Evolutionary conservation across 202 grass and related monocot genomes (phyloP), one percentile per base, ranked within the genome.

Genomic region (Zizania palustris): DNA sequence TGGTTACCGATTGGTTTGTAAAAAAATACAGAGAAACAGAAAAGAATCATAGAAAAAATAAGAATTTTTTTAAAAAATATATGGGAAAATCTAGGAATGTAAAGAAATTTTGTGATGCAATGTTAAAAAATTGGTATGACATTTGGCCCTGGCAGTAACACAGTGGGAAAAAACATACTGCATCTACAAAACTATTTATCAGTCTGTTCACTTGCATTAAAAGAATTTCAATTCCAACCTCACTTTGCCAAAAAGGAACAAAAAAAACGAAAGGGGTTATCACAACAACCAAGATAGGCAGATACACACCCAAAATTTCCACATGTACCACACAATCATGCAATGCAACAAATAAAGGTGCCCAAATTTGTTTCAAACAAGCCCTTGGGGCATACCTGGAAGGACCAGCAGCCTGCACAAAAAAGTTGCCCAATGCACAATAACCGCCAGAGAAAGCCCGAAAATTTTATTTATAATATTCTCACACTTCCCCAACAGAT

Each of bases 401-500:
- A 75, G 56, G 51, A n/a, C 7, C 14, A 64, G 62, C 19, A 34
- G 40, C 11, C 4, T 20, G 55, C 57, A 45, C 58, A 63, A 57
- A 42, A 41, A 54, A 73, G 45, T 64, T 76, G 28, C 18, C 67
- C 76, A 83, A 43, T 16, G 18, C 62, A 65, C 49, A 58, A 65
- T 8, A 61, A 65, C 48, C 46, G 14, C n/a, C 58, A 74, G 40
- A 9, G 7, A 64, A 53, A 39, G 73, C n/a, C 19, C 22, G 3
- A 35, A 77, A 60, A 59, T 45, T 77, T 65, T 38, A 50, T 40
- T 18, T 38, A 1, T 57, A 63, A 36, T 36, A 76, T 84, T 20
- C 45, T 81, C 86, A 81, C 36, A 76, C 81, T 81, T 84, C 81
- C 22, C 86, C 86, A 76, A 76, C 71, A 80, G 86, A 65, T 71